These are phyloP conservation scores for Trichophyton equinum DNA, from an alignment of 2,329 filamentous ascomycete species.

Conservation along the genomic window DNA sequence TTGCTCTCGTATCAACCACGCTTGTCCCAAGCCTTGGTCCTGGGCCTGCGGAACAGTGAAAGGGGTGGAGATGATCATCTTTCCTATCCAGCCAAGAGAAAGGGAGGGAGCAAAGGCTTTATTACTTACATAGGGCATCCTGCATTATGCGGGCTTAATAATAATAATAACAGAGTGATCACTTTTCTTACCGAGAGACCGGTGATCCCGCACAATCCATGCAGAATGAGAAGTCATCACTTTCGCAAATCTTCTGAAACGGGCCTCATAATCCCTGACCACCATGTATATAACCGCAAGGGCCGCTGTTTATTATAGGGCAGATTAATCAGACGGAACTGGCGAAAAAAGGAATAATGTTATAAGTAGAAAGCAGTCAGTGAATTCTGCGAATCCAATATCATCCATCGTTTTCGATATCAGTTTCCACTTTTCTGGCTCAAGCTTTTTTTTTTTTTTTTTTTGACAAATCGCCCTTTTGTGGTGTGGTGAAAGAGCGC, in stretches of 20 bases:
- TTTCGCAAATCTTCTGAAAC: background rate
- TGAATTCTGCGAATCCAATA: background rate
- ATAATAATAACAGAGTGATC: slow-evolving; percentile 3
- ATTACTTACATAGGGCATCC: slow-evolving; percentile 1
- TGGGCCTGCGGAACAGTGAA: background rate
- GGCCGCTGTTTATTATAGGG: background rate
- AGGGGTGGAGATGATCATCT: background rate
- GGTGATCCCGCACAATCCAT: slow-evolving; percentile 4
- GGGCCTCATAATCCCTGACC: background rate
- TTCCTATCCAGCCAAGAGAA: background rate
- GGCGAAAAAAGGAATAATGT: background rate
- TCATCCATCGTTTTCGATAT: background rate
- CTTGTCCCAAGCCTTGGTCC: background rate
- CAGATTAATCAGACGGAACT: background rate
- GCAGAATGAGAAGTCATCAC: background rate
- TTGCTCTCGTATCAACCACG: slow-evolving; percentile 1
- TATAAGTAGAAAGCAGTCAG: background rate
- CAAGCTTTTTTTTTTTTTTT: background rate
- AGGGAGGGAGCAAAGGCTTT: background rate
- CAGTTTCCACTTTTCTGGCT: slow-evolving; percentile 1
- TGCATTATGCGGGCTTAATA: slow-evolving; percentile 1
- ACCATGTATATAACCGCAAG: slow-evolving; percentile 1
- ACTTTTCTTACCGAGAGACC: slow-evolving; percentile 5
- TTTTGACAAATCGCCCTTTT: background rate
- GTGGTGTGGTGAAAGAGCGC: background rate